Base-by-base conservation (phyloP, 129 eudicot genomes). In the Cynara cardunculus region DNA sequence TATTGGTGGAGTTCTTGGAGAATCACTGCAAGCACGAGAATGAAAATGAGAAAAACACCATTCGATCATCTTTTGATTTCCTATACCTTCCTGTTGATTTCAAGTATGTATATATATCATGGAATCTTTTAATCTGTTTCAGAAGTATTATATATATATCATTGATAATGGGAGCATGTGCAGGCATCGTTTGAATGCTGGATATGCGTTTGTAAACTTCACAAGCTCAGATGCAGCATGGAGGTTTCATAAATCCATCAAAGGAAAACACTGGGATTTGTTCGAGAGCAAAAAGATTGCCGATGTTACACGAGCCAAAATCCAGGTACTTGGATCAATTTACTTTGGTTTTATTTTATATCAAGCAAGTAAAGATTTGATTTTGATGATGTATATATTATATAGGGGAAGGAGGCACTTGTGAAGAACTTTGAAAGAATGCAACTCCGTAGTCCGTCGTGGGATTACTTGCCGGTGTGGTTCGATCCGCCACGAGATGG, bases 31-130 rank as follows among this genome's bases (percentile, higher is more conserved):
- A 61, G 12, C 5, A 11, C 4, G 78, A 77, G 16, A 83, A 83
- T 31, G 78, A 26, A 24, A 83, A 71, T 69, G 22, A 21, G 4
- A 49, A 28, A 61, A 70, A 24, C 27, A 28, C 0, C 10, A n/a
- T 34, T 13, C 77, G 73, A 26, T 71, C 78, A 10, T 73, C 82
- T 1, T 77, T 83, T 31, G 86, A 83, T 77, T 83, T 83, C 7
- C 39, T 83, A 4, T 83, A 83, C 4, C 86, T 83, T 76, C 86
- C 86, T 0, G 26, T 83, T 71, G 86, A 83, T 77, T 83, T 83
- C 24, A 77, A 71, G 86, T 83, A 74, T 5, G 81, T 68, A 28
- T 53, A 34, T 5, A 14, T 12, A 8, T 31, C 22, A 18, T 14
- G 19, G 0, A 6, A 46, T 46, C 59, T 46, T 39, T 53, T 14